Conservation (phyloP, 306 rosid genomes). For the Glycine soja region DNA sequence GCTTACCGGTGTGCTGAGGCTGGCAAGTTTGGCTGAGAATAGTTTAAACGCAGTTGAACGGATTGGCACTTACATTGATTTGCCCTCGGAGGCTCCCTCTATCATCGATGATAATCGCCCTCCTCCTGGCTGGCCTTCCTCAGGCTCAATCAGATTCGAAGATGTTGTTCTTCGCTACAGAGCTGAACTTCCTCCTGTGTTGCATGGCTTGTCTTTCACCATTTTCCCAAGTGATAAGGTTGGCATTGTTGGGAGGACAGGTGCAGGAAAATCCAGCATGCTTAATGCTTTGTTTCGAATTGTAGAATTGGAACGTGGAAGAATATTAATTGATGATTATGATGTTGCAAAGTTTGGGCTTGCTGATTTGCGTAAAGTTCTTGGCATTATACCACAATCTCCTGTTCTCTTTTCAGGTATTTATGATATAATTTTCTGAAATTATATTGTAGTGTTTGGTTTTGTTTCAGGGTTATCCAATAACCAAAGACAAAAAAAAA, state of each 20-base stretch:
- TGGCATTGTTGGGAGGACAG: constrained; percentile 96
- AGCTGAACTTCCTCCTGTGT: constrained; percentile 90
- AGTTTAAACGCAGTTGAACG: constrained; percentile 93
- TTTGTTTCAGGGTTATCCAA: neutral
- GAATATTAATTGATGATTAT: constrained; percentile 76
- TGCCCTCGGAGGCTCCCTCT: constrained; percentile 89
- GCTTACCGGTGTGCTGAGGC: constrained; percentile 86
- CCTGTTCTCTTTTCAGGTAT: constrained; percentile 95
- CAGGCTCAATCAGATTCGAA: constrained; percentile 74
- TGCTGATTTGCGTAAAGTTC: constrained; percentile 81
- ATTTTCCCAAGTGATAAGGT: constrained; percentile 80
- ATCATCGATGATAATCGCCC: constrained; percentile 79
- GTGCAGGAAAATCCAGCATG: constrained; percentile 98
- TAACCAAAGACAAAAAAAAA: neutral
- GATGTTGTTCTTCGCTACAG: constrained; percentile 89
- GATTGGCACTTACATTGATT: constrained; percentile 76
- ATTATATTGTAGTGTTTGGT: constrained; percentile 47
- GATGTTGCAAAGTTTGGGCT: constrained; percentile 83
- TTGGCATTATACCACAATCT: constrained; percentile 88
- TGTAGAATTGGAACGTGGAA: constrained; percentile 86
- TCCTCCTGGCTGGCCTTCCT: constrained; percentile 91
- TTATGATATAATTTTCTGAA: constrained; percentile 9
- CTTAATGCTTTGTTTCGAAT: constrained; percentile 86
- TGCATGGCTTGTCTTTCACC: constrained; percentile 76
- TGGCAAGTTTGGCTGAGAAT: constrained; percentile 90